Percentiles rank a stretch among this genome's conserved stretches.
Evolutionary conservation across 2,329 filamentous ascomycete genomes (phyloP).

Genomic region (Colletotrichum sp.): DNA sequence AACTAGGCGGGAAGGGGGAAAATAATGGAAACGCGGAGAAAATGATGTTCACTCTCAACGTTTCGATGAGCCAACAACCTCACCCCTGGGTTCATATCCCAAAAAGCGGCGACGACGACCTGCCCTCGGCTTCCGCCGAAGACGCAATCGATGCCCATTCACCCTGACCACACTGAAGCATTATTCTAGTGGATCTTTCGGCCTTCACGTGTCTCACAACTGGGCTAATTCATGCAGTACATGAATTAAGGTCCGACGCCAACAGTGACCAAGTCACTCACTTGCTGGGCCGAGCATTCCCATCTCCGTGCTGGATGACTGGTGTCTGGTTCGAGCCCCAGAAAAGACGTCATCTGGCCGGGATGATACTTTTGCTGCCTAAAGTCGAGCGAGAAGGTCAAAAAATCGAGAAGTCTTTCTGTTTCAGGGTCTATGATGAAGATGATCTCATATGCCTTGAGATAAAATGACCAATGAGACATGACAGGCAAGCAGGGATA

Average conservation of each 20-base stretch:
- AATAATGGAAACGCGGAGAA: not conserved
- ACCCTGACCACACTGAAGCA: not conserved
- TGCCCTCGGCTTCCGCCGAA: not conserved
- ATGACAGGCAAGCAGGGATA: too few species aligned
- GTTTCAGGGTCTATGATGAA: too few species aligned
- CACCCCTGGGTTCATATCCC: not conserved
- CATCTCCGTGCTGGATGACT: not conserved
- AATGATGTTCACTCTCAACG: not conserved
- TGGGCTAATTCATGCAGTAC: not conserved
- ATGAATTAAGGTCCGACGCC: not conserved
- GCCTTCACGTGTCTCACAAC: not conserved
- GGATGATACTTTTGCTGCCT: not conserved
- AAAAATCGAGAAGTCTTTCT: too few species aligned
- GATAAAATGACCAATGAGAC: too few species aligned
- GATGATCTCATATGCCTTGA: too few species aligned
- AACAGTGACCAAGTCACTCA: not conserved
- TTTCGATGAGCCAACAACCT: not conserved
- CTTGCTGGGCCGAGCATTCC: not conserved
- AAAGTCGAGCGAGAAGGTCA: too few species aligned
- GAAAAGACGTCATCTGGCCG: not conserved
- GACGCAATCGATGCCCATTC: not conserved
- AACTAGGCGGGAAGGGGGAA: not conserved
- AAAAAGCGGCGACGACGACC: not conserved
- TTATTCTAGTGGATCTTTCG: not conserved
- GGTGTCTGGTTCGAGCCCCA: not conserved